Conservation (phyloP, 2,329 filamentous ascomycete species). For the Exophiala phaeomuriformis region DNA sequence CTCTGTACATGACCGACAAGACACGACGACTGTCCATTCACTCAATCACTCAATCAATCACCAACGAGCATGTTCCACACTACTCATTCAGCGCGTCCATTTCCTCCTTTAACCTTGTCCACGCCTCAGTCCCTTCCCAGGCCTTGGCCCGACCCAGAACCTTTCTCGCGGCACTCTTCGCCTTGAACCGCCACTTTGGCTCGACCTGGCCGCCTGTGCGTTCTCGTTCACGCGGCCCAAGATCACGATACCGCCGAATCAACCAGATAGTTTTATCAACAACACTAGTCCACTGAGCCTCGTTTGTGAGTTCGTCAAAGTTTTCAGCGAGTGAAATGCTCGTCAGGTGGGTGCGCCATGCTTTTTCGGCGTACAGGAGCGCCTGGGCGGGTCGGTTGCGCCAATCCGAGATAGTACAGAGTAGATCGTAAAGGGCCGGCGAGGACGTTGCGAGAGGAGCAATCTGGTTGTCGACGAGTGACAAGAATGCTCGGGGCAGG, state of each 20-base stretch:
- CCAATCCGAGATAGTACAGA: constrained; percentile 67
- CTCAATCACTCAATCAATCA: no score
- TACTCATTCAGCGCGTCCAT: constrained; percentile 1
- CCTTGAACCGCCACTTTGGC: constrained; percentile 80
- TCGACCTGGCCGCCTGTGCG: constrained; percentile 57
- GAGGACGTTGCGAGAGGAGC: constrained; percentile 78
- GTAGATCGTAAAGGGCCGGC: constrained; percentile 66
- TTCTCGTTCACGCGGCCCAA: constrained; percentile 48
- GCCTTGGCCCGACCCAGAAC: constrained; percentile 72
- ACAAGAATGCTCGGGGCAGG: constrained; percentile 46
- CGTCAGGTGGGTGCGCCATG: constrained; percentile 59
- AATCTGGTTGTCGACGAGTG: constrained; percentile 66
- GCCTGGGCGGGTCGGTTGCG: constrained; percentile 62
- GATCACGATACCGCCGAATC: constrained; percentile 74
- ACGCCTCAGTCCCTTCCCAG: constrained; percentile 63
- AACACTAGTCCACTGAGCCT: constrained; percentile 61
- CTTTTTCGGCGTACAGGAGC: constrained; percentile 78
- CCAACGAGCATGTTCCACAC: neutral
- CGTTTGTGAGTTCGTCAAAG: constrained; percentile 36
- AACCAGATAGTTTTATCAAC: constrained; percentile 73
- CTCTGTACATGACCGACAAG: no score
- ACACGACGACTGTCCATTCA: no score
- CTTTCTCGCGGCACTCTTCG: constrained; percentile 71
- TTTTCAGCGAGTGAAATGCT: constrained; percentile 1
- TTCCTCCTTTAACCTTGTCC: constrained; percentile 26